Conservation (phyloP, 225 moss, liverwort and hornwort genomes). For the Bryoerythrophyllum caledonicum region DNA sequence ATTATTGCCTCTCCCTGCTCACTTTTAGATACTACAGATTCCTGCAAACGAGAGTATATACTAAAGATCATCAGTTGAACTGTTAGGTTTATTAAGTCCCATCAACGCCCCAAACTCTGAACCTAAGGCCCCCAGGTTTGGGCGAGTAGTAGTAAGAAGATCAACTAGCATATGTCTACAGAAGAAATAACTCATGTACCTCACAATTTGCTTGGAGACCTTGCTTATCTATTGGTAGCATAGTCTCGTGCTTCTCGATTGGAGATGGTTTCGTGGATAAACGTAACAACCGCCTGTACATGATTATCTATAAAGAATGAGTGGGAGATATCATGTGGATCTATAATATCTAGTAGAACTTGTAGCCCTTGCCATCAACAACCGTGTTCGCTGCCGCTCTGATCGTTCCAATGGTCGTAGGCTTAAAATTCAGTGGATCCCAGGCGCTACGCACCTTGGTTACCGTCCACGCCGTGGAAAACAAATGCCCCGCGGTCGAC, state of each 20-base stretch:
- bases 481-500: constrained; percentile 49
- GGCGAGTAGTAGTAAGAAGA: not conserved
- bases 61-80: not conserved
- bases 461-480: constrained; percentile 56
- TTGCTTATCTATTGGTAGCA: constrained; percentile 4
- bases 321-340: not conserved
- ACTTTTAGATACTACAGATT: not conserved
- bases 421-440: constrained; percentile 36
- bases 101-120: not conserved
- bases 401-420: constrained; percentile 40
- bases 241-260: constrained; percentile 10
- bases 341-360: constrained; percentile 21
- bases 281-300: constrained; percentile 6
- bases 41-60: not conserved
- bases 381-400: constrained; percentile 49
- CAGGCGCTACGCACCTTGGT: constrained; percentile 55
- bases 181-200: not conserved
- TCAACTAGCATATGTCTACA: not conserved
- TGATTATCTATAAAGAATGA: constrained; percentile 9
- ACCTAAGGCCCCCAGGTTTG: not conserved
- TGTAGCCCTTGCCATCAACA: constrained; percentile 23
- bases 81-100: no score
- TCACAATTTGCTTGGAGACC: not conserved
- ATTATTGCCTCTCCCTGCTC: not conserved
- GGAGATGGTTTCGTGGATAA: constrained; percentile 21